These are phyloP conservation scores for Salix exigua DNA, from an alignment of 345 rosid genomes.

Conservation along the genomic window DNA sequence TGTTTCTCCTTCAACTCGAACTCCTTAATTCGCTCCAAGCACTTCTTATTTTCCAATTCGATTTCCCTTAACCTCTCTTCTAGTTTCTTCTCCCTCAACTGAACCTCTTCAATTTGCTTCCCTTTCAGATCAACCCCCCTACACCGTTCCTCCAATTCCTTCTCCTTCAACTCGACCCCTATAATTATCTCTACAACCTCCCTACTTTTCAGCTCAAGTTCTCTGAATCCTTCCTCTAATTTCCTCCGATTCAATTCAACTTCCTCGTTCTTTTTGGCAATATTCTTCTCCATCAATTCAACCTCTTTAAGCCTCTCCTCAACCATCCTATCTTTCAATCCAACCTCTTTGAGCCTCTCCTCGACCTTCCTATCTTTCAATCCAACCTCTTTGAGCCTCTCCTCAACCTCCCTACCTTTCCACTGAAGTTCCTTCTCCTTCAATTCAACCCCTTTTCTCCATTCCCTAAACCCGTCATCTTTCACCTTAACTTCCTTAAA, in stretches of 20 bases:
- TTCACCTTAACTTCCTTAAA: background rate
- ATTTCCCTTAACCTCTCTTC: conserved; percentile 12
- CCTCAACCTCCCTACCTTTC: conserved; percentile 7
- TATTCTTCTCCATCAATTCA: conserved; percentile 13
- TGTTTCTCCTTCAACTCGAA: conserved; percentile 25
- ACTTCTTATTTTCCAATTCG: conserved; percentile 11
- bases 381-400: conserved; percentile 20
- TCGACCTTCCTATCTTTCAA: conserved; percentile 21
- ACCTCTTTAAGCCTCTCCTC: conserved; percentile 7
- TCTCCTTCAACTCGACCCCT: conserved; percentile 11
- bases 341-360: conserved; percentile 12
- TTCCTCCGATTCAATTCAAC: conserved; percentile 7
- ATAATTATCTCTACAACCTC: conserved; percentile 13
- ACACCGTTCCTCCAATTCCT: conserved; percentile 10
- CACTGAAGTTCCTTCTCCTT: conserved; percentile 1
- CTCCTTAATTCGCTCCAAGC: conserved; percentile 20
- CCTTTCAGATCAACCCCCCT: conserved; percentile 8
- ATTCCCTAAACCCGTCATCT: background rate
- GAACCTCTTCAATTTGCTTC: conserved; percentile 15
- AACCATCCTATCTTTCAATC: conserved; percentile 7
- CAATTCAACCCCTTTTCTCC: background rate
- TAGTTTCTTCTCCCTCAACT: conserved; percentile 27
- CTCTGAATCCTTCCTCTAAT: background rate
- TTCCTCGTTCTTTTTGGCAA: conserved; percentile 9
- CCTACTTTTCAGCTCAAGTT: conserved; percentile 15